These are phyloP conservation scores for Lipomyces yamanashiensis DNA, from an alignment of 805 yeast genomes.

Conservation along the genomic window DNA sequence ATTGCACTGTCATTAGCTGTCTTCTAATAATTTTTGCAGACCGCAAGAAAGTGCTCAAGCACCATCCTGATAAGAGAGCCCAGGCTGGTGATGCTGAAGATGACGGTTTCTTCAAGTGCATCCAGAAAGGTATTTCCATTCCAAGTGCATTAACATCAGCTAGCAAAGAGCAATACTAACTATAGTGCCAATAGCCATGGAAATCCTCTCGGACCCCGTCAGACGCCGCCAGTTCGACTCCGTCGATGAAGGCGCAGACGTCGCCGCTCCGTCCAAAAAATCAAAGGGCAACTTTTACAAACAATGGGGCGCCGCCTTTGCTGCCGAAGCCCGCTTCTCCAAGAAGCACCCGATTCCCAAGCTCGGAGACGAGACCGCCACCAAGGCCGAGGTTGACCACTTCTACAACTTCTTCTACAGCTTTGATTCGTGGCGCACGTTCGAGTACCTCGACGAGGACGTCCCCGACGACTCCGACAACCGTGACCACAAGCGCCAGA, in stretches of 20 bases:
- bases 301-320: conserved; percentile 93
- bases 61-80: conserved; percentile 98
- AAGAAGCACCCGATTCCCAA: conserved; percentile 86
- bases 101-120: conserved; percentile 96
- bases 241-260: conserved; percentile 87
- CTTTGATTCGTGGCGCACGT: conserved; percentile 97
- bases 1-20: too few species aligned
- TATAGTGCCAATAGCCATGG: conserved; percentile 59
- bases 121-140: conserved; percentile 65
- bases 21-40: conserved; percentile 14
- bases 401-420: conserved; percentile 93
- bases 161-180: too few species aligned
- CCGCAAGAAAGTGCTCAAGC: conserved; percentile 93
- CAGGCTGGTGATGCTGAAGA: conserved; percentile 80
- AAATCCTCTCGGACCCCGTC: conserved; percentile 79
- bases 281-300: conserved; percentile 79
- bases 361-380: conserved; percentile 68
- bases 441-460: conserved; percentile 97
- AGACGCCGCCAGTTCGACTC: conserved; percentile 95
- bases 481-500: conserved; percentile 98
- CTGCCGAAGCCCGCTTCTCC: conserved; percentile 87
- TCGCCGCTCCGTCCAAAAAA: conserved; percentile 71
- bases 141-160: too few species aligned
- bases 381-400: conserved; percentile 76
- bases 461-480: conserved; percentile 99